Base-by-base conservation (phyloP, 352 stramenopile genomes). In the Nothophytophthora sp. region DNA sequence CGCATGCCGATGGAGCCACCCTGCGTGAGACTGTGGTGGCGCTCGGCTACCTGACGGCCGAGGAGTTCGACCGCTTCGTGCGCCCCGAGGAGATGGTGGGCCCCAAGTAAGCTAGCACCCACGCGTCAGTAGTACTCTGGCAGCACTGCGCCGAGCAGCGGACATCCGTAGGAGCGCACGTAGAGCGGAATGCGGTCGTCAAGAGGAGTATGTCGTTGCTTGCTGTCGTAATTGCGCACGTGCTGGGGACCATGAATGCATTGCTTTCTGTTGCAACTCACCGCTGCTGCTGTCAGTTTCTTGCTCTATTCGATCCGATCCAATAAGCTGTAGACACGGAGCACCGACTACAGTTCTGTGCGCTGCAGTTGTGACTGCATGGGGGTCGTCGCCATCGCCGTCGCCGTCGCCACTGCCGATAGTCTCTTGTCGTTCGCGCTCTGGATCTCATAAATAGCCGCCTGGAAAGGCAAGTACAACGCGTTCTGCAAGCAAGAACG, bases 41-140 rank as follows among this genome's bases (percentile, higher is more conserved):
- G 15, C 85, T 96, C 46, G 92, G 90, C 24, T 91, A 96, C 61
- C 66, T 99, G 32, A 98, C 92, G 19, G 81, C 71, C 20, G 96
- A 98, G 30, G 77, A 99, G 56, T 99, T 98, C 60, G 96, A 99
- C 70, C 63, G 86, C 58, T 98, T 92, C 73, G 96, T 99, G 51
- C 73, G 92, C 35, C 96, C 96, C 12, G 92, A 97, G 63, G 73
- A 98, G 32, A 99, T 99, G 94, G 88, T 98, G 48, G 91, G 90
- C 50, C 92, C 91, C 22, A 82, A 95, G 40, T 86, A 81, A 86
- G 38, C 37, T 13, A 0, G 2, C 3, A 24, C 3, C 12, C 12
- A 20, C 52, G 20, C 16, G 10, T 16, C 16, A n/a, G 32, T 32
- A 35, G 11, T 24, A 41, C 8, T 20, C 30, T 40, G 13, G 22